Evolutionary conservation across 2,329 filamentous ascomycete species (phyloP).

Genomic region (Ascochyta pisi): DNA sequence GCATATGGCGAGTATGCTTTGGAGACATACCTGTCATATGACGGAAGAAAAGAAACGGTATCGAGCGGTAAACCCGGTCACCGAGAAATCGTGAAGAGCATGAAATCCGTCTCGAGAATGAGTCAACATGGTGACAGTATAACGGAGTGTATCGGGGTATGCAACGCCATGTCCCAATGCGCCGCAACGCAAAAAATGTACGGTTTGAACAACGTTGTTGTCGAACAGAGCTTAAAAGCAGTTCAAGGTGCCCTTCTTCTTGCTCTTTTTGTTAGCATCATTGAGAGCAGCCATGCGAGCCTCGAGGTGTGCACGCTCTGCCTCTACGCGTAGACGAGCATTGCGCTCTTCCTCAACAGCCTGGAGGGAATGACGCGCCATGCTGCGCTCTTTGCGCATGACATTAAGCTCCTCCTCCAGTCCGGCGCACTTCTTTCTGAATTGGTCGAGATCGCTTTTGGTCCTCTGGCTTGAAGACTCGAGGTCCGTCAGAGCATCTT

Average conservation of each 20-base stretch:
- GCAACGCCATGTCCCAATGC: slow-evolving; percentile 33
- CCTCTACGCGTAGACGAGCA: slow-evolving; percentile 88
- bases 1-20: slow-evolving; percentile 5
- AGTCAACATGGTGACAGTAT: slow-evolving; percentile 9
- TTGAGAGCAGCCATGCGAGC: slow-evolving; percentile 80
- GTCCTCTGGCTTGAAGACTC: slow-evolving; percentile 91
- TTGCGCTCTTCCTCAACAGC: slow-evolving; percentile 96
- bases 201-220: slow-evolving; percentile 16
- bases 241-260: slow-evolving; percentile 93
- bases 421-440: slow-evolving; percentile 83
- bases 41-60: background rate
- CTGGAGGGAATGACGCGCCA: slow-evolving; percentile 73
- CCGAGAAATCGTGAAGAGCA: slow-evolving; percentile 4
- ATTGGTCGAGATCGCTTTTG: slow-evolving; percentile 86
- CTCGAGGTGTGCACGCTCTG: slow-evolving; percentile 86
- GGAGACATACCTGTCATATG: slow-evolving; percentile 4
- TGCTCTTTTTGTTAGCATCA: slow-evolving; percentile 88
- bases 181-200: slow-evolving; percentile 32
- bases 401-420: slow-evolving; percentile 75
- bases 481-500: slow-evolving; percentile 93
- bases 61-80: background rate
- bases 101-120: slow-evolving; percentile 1
- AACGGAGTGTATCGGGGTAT: slow-evolving; percentile 31
- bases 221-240: slow-evolving; percentile 74
- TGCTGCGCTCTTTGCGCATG: slow-evolving; percentile 65